Percentiles rank a stretch among this genome's conserved stretches.
Conservation (phyloP, 441 rosid species). For the Manihot esculenta region DNA sequence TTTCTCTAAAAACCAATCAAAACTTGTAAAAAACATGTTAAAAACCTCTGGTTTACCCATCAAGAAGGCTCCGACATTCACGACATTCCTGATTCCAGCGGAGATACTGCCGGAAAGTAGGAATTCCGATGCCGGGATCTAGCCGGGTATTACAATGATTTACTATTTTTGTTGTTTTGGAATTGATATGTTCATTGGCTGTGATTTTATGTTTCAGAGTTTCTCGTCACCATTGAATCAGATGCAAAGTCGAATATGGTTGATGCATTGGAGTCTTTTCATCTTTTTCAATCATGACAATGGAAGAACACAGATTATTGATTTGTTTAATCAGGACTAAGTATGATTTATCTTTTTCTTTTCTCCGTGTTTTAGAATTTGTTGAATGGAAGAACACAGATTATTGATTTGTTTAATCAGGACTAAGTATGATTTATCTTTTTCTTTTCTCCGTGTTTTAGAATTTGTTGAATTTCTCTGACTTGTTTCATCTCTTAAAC, state of each 20-base stretch:
- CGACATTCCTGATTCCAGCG: no score
- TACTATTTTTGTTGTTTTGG: slow-evolving; percentile 4
- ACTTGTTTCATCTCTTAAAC: not conserved
- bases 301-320: slow-evolving; percentile 90
- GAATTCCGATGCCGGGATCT: no score
- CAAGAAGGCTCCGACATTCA: no score
- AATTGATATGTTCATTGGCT: slow-evolving; percentile 16
- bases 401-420: no score
- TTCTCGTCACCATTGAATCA: slow-evolving; percentile 85
- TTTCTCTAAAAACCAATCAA: no score
- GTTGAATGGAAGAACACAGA: no score
- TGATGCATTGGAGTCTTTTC: slow-evolving; percentile 99
- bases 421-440: slow-evolving; percentile 52
- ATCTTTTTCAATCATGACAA: slow-evolving; percentile 96
- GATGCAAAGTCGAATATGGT: slow-evolving; percentile 89
- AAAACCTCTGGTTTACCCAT: no score
- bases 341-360: no score
- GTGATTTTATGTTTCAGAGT: slow-evolving; percentile 48
- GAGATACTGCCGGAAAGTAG: no score
- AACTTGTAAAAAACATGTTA: no score
- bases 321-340: slow-evolving; percentile 86
- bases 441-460: not conserved
- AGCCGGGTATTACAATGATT: no score
- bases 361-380: no score
- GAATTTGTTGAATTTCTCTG: not conserved